phyloP scores from a whole-genome alignment of 345 rosid species.

The Xanthoceras sorbifolium region DNA sequence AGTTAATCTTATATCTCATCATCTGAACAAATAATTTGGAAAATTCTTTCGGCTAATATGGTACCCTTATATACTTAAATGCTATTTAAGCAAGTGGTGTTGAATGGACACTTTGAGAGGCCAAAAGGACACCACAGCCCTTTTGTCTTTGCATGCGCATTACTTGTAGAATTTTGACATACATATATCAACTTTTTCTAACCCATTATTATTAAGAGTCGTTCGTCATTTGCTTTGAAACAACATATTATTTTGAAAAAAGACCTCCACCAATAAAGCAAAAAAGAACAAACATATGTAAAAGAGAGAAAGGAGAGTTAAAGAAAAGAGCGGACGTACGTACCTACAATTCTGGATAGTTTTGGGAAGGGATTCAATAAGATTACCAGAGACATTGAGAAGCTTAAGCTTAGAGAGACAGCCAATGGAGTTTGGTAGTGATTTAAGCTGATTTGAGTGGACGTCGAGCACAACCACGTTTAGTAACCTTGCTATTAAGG shows the following conservation, averaged over 20 bases:
- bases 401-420: conserved; percentile 81
- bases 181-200: no score
- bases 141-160: background rate
- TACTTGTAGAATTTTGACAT: no score
- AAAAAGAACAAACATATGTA: no score
- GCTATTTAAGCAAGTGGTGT: background rate
- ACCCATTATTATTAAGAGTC: no score
- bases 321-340: background rate
- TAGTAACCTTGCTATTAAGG: conserved; percentile 74
- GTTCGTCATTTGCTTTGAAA: no score
- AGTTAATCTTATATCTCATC: no score
- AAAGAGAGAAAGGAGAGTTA: background rate
- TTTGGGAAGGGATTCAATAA: conserved; percentile 62
- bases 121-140: background rate
- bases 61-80: no score
- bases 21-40: no score
- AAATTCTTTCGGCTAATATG: no score
- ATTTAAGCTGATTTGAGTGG: conserved; percentile 77
- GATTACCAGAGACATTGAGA: conserved; percentile 79
- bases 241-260: no score
- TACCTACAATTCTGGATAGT: conserved; percentile 86
- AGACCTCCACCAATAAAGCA: no score
- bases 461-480: conserved; percentile 75
- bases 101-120: background rate
- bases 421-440: conserved; percentile 80